Percentiles rank a stretch among this genome's conserved stretches.
These are phyloP conservation scores for Pseudozyma sp. DNA, from an alignment of 1,284 basidiomycete species.

Conservation along the genomic window DNA sequence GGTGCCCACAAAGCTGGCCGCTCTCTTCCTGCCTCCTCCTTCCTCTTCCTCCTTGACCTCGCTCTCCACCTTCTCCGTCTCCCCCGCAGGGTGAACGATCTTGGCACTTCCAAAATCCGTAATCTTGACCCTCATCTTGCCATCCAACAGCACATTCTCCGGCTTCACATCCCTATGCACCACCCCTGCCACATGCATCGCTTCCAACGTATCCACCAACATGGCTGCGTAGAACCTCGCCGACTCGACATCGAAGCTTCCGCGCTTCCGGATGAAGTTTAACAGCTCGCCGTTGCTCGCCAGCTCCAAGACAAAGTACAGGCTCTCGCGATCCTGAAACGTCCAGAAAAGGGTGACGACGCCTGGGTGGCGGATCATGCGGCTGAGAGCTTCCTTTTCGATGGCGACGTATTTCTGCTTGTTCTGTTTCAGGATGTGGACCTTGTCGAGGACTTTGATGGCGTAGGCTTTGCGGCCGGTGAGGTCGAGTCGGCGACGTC, in stretches of 20 bases:
- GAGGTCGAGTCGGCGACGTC: conserved; percentile 30
- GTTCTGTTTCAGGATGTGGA: conserved; percentile 67
- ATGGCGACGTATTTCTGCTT: conserved; percentile 68
- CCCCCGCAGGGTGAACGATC: conserved; percentile 42
- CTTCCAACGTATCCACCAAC: conserved; percentile 60
- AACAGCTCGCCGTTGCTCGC: conserved; percentile 66
- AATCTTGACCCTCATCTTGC: conserved; percentile 57
- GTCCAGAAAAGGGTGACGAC: conserved; percentile 67
- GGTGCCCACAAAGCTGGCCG: conserved; percentile 92
- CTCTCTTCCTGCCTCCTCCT: conserved; percentile 40
- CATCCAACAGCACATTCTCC: conserved; percentile 66
- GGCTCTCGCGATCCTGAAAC: conserved; percentile 65
- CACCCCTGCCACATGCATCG: conserved; percentile 62
- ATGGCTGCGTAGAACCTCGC: conserved; percentile 63
- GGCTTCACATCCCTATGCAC: conserved; percentile 66
- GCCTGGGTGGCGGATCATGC: conserved; percentile 61
- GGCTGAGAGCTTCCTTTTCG: conserved; percentile 67
- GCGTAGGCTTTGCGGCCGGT: conserved; percentile 58
- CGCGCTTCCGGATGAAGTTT: conserved; percentile 58
- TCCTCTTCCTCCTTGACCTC: no score
- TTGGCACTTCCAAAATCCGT: conserved; percentile 68
- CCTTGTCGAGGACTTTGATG: conserved; percentile 67
- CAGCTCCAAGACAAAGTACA: conserved; percentile 67
- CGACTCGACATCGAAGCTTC: conserved; percentile 56
- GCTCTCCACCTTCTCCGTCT: background rate